Conservation (phyloP, 768 basidiomycete species). For the Tylopilus subfusipes region DNA sequence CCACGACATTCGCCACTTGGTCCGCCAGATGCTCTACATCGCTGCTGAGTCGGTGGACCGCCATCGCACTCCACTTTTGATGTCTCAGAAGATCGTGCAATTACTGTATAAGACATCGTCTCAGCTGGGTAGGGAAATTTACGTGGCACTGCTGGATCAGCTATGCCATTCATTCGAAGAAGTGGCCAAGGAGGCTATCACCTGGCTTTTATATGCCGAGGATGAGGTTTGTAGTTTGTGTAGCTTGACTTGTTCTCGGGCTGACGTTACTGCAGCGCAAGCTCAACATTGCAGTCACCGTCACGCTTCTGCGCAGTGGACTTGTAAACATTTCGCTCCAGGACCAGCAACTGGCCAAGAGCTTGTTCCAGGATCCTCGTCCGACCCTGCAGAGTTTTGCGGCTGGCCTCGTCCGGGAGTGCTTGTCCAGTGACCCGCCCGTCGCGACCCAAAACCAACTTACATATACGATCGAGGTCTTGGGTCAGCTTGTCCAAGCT, state of each 20-base stretch:
- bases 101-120: constrained; percentile 85
- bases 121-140: constrained; percentile 88
- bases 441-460: constrained; percentile 79
- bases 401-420: constrained; percentile 81
- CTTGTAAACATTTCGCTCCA: constrained; percentile 74
- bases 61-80: constrained; percentile 82
- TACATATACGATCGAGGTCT: constrained; percentile 72
- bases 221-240: constrained; percentile 67
- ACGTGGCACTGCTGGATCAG: constrained; percentile 83
- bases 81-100: constrained; percentile 97
- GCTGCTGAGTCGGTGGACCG: constrained; percentile 77
- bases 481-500: constrained; percentile 66
- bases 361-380: constrained; percentile 73
- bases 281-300: constrained; percentile 91
- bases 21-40: constrained; percentile 78
- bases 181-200: constrained; percentile 94
- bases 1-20: constrained; percentile 81
- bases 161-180: constrained; percentile 87
- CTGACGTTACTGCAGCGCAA: constrained; percentile 63
- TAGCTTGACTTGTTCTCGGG: neutral
- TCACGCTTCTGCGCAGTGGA: constrained; percentile 80
- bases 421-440: constrained; percentile 76
- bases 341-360: constrained; percentile 89
- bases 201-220: constrained; percentile 94
- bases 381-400: constrained; percentile 77